phyloP scores from a whole-genome alignment of 2,329 filamentous ascomycete species.

The Neonectria punicea region DNA sequence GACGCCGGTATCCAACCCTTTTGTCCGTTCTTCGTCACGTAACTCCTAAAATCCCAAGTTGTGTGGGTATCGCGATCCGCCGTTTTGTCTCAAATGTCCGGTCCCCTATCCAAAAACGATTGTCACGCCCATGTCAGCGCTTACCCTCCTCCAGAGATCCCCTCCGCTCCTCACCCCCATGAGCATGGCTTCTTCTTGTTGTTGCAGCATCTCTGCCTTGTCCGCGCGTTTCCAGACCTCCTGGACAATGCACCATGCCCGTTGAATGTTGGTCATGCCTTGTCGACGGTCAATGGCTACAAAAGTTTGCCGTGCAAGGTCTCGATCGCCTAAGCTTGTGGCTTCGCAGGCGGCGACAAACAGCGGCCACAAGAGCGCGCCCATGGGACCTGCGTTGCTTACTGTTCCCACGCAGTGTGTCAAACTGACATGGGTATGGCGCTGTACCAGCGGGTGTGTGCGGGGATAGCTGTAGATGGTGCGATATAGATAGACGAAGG shows the following conservation, averaged over 20 bases:
- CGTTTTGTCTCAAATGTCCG: slow-evolving; percentile 9
- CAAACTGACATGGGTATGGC: slow-evolving; percentile 61
- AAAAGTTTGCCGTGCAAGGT: slow-evolving; percentile 63
- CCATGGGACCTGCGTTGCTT: slow-evolving; percentile 67
- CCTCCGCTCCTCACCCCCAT: slow-evolving; percentile 37
- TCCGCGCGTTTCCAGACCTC: slow-evolving; percentile 70
- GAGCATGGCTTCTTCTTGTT: slow-evolving; percentile 35
- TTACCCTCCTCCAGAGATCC: slow-evolving; percentile 67
- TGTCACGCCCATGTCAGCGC: slow-evolving; percentile 66
- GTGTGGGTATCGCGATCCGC: slow-evolving; percentile 37
- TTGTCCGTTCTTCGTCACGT: slow-evolving; percentile 22
- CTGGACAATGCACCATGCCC: slow-evolving; percentile 68
- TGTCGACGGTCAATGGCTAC: slow-evolving; percentile 64
- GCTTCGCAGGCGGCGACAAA: slow-evolving; percentile 73
- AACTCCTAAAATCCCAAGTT: slow-evolving; percentile 39
- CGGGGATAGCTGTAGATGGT: slow-evolving; percentile 62
- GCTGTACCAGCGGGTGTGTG: slow-evolving; percentile 62
- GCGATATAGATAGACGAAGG: slow-evolving; percentile 67
- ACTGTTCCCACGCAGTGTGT: slow-evolving; percentile 66
- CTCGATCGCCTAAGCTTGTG: slow-evolving; percentile 58
- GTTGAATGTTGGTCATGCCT: slow-evolving; percentile 73
- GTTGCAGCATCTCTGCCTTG: slow-evolving; percentile 40
- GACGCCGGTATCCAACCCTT: slow-evolving; percentile 29
- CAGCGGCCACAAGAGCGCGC: slow-evolving; percentile 71
- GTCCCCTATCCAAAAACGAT: slow-evolving; percentile 63